These are phyloP conservation scores for Solanum appendiculatum DNA, from an alignment of 257 asterid genomes.

Conservation along the genomic window DNA sequence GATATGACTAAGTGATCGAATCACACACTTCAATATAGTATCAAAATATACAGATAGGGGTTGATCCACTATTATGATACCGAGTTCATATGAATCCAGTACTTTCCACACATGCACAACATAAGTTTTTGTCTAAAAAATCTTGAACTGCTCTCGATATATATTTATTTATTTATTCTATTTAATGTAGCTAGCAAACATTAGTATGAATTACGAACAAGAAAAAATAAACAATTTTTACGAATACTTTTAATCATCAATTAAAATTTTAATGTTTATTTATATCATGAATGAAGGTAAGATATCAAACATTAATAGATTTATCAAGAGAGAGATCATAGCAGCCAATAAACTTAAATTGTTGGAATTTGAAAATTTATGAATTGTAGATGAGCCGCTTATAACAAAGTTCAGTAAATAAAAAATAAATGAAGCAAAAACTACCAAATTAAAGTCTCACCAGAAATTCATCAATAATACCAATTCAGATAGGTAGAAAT, in stretches of 20 bases:
- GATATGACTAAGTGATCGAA: background rate
- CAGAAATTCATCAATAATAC: background rate
- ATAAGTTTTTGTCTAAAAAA: background rate
- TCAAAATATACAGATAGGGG: background rate
- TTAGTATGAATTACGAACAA: background rate
- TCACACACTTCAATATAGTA: background rate
- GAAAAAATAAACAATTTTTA: background rate
- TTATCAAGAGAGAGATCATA: background rate
- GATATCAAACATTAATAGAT: background rate
- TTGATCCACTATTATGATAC: background rate
- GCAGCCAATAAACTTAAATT: background rate
- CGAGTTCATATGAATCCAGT: background rate
- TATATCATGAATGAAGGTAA: background rate
- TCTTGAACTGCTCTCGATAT: background rate
- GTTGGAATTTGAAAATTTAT: background rate
- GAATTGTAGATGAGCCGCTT: background rate
- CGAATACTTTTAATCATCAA: background rate
- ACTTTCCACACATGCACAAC: accelerated
- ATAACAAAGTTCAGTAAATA: background rate
- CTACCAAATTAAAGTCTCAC: background rate
- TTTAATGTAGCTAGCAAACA: background rate
- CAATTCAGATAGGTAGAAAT: background rate
- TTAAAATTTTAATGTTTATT: background rate
- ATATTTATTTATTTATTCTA: background rate
- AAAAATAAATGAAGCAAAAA: background rate